A percentile compares a stretch with the other conserved stretches of the same genome.
Conservation (phyloP, 345 rosid genomes). For the Dimocarpus longan region DNA sequence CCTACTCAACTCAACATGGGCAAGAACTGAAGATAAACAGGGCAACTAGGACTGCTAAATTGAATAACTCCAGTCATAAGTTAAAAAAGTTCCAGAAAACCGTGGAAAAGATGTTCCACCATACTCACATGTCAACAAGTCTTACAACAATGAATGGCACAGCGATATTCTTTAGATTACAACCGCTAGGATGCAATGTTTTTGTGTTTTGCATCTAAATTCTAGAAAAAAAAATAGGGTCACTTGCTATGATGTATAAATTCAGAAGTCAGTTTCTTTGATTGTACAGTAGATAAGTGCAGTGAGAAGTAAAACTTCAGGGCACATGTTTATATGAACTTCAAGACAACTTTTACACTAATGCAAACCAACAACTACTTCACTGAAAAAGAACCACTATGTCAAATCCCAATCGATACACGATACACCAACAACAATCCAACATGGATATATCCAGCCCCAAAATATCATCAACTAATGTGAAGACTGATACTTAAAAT, state of each 20-base stretch:
- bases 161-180: not conserved
- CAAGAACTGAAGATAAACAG: not conserved
- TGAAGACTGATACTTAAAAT: not conserved
- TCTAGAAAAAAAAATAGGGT: not conserved
- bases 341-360: not conserved
- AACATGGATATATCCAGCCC: not conserved
- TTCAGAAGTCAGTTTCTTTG: not conserved
- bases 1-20: not conserved
- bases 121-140: not conserved
- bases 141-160: conserved; percentile 2
- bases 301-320: not conserved
- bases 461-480: not conserved
- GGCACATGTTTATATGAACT: not conserved
- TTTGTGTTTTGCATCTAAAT: not conserved
- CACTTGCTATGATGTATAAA: not conserved
- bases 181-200: not conserved
- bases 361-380: not conserved
- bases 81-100: not conserved
- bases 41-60: not conserved
- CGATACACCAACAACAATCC: not conserved
- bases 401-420: not conserved
- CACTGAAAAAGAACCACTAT: not conserved
- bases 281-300: not conserved
- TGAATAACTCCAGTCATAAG: not conserved
- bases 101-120: not conserved